Evolutionary conservation across 306 rosid species (phyloP).

Genomic region (Medicago arabica): DNA sequence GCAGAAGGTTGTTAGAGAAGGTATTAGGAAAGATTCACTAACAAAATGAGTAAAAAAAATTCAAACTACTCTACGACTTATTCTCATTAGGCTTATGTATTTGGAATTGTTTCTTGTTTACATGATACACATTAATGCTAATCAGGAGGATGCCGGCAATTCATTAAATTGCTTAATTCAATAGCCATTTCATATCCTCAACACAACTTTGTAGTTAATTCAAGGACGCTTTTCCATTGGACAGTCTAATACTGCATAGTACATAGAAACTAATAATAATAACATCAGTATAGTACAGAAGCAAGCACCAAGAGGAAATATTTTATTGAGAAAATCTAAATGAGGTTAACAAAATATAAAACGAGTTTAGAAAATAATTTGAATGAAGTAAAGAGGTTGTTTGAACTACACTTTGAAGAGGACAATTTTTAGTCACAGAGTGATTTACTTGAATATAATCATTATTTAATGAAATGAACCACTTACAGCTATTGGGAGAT

Average conservation of each 20-base stretch:
- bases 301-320: background rate
- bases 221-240: background rate
- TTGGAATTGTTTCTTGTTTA: background rate
- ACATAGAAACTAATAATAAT: background rate
- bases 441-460: constrained; percentile 26
- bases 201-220: background rate
- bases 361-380: background rate
- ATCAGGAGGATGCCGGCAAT: constrained; percentile 4
- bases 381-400: constrained; percentile 1
- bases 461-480: constrained; percentile 35
- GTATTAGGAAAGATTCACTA: background rate
- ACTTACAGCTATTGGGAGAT: constrained; percentile 91
- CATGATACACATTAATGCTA: background rate
- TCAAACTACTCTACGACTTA: background rate
- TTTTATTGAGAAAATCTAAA: background rate
- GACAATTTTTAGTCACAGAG: background rate
- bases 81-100: background rate
- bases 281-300: background rate
- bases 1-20: background rate
- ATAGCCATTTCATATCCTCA: constrained; percentile 1
- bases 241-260: background rate
- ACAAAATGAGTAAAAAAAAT: background rate
- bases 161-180: background rate
- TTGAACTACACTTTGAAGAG: constrained; percentile 7
- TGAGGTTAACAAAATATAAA: background rate